These are phyloP conservation scores for Nicotiana noctiflora DNA, from an alignment of 257 asterid species.

Conservation along the genomic window DNA sequence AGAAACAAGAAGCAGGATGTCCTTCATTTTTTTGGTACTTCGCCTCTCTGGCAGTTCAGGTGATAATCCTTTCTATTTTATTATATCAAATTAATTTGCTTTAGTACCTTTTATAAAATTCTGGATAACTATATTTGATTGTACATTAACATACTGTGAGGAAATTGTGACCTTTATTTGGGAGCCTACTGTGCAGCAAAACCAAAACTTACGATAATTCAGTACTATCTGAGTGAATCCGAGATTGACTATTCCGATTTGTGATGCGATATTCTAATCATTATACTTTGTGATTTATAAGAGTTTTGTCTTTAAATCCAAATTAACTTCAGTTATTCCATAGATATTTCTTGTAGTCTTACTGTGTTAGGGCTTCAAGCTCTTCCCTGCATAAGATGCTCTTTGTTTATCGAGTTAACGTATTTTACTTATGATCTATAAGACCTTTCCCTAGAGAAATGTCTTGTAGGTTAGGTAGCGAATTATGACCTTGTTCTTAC, in stretches of 20 bases:
- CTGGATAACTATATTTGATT: background rate
- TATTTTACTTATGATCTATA: background rate
- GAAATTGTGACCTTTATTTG: background rate
- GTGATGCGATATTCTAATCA: background rate
- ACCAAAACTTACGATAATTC: background rate
- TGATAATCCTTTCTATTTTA: conserved; percentile 22
- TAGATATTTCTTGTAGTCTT: background rate
- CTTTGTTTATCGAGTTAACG: background rate
- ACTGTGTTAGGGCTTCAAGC: background rate
- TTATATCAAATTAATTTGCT: conserved; percentile 10
- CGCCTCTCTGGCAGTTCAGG: conserved; percentile 66
- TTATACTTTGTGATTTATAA: background rate
- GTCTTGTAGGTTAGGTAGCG: background rate
- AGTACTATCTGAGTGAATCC: background rate
- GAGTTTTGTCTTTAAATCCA: background rate
- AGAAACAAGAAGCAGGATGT: conserved; percentile 64
- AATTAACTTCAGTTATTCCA: background rate
- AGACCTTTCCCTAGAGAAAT: background rate
- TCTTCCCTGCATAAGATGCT: background rate
- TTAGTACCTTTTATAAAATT: background rate
- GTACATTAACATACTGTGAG: background rate
- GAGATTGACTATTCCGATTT: background rate
- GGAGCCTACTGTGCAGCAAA: background rate
- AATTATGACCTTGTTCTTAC: background rate
- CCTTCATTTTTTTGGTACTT: conserved; percentile 82